Evolutionary conservation across 2,329 filamentous ascomycete genomes (phyloP).

Genomic region (Talaromyces sp.): DNA sequence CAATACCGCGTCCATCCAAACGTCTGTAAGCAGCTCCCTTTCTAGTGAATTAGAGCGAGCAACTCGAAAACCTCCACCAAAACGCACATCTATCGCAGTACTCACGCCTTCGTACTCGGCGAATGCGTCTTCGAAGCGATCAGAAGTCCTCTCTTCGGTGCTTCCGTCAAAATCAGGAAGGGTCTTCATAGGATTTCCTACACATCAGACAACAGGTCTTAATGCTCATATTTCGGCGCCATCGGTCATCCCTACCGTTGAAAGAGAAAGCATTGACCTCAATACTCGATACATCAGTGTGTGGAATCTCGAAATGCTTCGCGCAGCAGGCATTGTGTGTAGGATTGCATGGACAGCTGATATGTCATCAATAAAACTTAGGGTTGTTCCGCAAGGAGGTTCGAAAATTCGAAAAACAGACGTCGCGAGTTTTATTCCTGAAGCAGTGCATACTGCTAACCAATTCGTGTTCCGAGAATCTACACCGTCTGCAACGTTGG

Average conservation of each 20-base stretch:
- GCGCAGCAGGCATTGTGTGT: conserved; percentile 84
- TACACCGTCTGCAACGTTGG: conserved; percentile 78
- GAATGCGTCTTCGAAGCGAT: conserved; percentile 58
- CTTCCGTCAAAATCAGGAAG: conserved; percentile 83
- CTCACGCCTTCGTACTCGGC: conserved; percentile 90
- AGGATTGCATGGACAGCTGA: conserved; percentile 83
- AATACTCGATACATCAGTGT: conserved; percentile 91
- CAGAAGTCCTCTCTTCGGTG: conserved; percentile 83
- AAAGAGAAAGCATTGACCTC: conserved; percentile 92
- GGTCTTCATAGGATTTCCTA: conserved; percentile 97
- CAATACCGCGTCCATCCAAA: conserved; percentile 76
- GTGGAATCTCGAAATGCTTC: conserved; percentile 92
- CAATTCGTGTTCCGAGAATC: conserved; percentile 88
- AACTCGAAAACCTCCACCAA: conserved; percentile 94
- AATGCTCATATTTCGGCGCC: conserved; percentile 93
- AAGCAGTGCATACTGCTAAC: conserved; percentile 76
- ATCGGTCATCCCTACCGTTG: conserved; percentile 93
- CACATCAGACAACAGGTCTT: conserved; percentile 91
- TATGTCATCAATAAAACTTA: conserved; percentile 69
- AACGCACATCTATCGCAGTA: conserved; percentile 77
- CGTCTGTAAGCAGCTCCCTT: conserved; percentile 67
- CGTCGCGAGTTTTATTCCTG: conserved; percentile 65
- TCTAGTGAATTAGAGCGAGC: conserved; percentile 86
- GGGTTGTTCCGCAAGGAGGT: conserved; percentile 43
- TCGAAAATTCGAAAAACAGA: conserved; percentile 59